Evolutionary conservation across 208 protist genomes (phyloP).

Genomic region (Acanthamoeba lenticulata): DNA sequence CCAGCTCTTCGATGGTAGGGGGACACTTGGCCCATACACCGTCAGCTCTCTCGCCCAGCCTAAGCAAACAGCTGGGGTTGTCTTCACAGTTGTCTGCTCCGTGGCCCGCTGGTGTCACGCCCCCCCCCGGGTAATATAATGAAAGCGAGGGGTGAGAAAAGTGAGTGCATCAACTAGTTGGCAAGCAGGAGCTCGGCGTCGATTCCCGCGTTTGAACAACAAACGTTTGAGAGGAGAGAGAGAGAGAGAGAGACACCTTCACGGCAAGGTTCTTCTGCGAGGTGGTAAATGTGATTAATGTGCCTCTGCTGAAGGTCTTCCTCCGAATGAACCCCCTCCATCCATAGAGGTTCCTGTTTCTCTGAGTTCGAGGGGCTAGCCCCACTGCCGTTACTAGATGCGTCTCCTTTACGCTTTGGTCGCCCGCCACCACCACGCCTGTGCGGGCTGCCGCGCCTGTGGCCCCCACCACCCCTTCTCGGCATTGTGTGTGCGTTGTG

Average conservation of each 20-base stretch:
- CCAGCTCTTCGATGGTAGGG: constrained; percentile 1
- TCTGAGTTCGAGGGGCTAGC: not conserved
- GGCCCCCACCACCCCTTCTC: not conserved
- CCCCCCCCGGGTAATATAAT: not conserved
- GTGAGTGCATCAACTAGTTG: not conserved
- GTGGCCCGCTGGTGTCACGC: not conserved
- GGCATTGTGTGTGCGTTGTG: not conserved
- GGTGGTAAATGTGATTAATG: constrained; percentile 11
- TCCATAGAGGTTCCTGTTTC: too few relatives aligned
- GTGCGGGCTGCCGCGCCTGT: not conserved
- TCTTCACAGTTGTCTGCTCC: constrained; percentile 23
- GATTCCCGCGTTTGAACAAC: not conserved
- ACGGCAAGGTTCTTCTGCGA: not conserved
- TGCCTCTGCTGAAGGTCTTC: constrained; percentile 3
- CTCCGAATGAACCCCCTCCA: constrained; percentile 33
- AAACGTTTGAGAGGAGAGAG: not conserved
- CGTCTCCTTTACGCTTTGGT: not conserved
- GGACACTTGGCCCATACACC: constrained; percentile 55
- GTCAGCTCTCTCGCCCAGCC: constrained; percentile 27
- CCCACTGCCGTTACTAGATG: not conserved
- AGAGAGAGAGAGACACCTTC: not conserved
- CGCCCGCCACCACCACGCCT: not conserved
- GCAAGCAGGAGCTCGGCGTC: not conserved
- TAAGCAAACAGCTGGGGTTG: constrained; percentile 40
- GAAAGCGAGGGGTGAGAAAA: not conserved